A percentile compares a stretch with the other conserved stretches of the same genome.
These are phyloP conservation scores for Cyanophora paradoxa DNA, from an alignment of 78 protist genomes.

Conservation along the genomic window DNA sequence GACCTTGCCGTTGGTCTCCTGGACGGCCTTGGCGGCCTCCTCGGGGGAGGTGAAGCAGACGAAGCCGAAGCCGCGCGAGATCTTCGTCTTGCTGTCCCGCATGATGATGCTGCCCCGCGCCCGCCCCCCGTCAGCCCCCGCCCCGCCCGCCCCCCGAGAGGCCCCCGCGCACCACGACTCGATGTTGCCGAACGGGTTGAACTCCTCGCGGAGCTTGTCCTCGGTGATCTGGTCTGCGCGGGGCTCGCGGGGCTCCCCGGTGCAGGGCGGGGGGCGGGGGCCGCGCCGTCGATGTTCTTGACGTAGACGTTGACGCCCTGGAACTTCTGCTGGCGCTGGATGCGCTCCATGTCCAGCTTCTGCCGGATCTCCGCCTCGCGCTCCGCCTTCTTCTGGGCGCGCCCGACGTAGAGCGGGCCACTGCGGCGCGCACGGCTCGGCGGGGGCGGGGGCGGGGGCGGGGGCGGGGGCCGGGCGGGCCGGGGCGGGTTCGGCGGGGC, in stretches of 20 bases:
- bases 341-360: conserved; percentile 46
- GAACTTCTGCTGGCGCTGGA: conserved; percentile 53
- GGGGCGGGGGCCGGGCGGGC: too few relatives aligned
- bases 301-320: conserved; percentile 91
- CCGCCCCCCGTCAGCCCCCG: too few relatives aligned
- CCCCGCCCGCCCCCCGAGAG: too few relatives aligned
- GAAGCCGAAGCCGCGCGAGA: conserved; percentile 91
- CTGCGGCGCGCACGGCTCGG: too few relatives aligned
- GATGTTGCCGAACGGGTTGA: conserved; percentile 85
- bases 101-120: conserved; percentile 80
- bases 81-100: conserved; percentile 67
- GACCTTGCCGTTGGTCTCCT: conserved; percentile 93
- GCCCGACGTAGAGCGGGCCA: conserved; percentile 72
- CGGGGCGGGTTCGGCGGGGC: too few relatives aligned
- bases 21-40: conserved; percentile 90
- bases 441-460: too few relatives aligned
- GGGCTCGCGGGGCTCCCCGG: too few relatives aligned
- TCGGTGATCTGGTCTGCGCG: too few relatives aligned
- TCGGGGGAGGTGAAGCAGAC: conserved; percentile 85
- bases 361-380: conserved; percentile 72
- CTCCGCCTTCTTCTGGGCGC: conserved; percentile 83
- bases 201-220: conserved; percentile 67
- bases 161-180: too few relatives aligned
- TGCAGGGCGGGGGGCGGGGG: too few relatives aligned
- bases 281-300: conserved; percentile 90